A percentile compares a stretch with the other conserved stretches of the same genome.
phyloP scores from a whole-genome alignment of 139 green algal genomes.

The Yamagishiella unicocca region DNA sequence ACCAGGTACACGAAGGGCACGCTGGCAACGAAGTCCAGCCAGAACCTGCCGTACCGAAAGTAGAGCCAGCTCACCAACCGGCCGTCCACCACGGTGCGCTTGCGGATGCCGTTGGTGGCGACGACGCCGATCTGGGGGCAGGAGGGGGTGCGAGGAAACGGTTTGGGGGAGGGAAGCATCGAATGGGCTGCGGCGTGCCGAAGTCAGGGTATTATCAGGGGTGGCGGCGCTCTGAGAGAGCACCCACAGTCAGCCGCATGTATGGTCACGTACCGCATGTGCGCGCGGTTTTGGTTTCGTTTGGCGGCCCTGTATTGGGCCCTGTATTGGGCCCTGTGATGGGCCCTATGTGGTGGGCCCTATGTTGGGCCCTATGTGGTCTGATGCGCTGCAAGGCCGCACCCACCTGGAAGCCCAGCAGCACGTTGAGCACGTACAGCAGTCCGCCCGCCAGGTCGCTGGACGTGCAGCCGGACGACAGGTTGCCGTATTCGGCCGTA shows the following conservation, averaged over 20 bases:
- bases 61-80: slow-evolving; percentile 41
- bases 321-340: no score
- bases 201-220: no score
- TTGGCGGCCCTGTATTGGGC: no score
- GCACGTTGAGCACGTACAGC: slow-evolving; percentile 46
- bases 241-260: no score
- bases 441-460: slow-evolving; percentile 48
- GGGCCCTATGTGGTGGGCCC: no score
- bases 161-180: neutral
- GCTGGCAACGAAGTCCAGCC: slow-evolving; percentile 41
- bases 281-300: no score
- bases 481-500: slow-evolving; percentile 41
- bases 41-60: slow-evolving; percentile 15
- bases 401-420: slow-evolving; percentile 47
- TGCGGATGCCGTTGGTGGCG: slow-evolving; percentile 43
- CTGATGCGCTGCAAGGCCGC: neutral
- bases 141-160: no score
- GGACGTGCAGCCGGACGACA: slow-evolving; percentile 19
- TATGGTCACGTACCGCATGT: no score
- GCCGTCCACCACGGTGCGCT: slow-evolving; percentile 40
- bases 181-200: no score
- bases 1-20: slow-evolving; percentile 54
- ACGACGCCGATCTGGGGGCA: slow-evolving; percentile 33
- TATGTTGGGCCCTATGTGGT: no score
- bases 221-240: no score